A percentile compares a stretch with the other conserved stretches of the same genome.
Evolutionary conservation across 495 filamentous ascomycete genomes (phyloP).

Genomic region (Hypoxylon fragiforme): DNA sequence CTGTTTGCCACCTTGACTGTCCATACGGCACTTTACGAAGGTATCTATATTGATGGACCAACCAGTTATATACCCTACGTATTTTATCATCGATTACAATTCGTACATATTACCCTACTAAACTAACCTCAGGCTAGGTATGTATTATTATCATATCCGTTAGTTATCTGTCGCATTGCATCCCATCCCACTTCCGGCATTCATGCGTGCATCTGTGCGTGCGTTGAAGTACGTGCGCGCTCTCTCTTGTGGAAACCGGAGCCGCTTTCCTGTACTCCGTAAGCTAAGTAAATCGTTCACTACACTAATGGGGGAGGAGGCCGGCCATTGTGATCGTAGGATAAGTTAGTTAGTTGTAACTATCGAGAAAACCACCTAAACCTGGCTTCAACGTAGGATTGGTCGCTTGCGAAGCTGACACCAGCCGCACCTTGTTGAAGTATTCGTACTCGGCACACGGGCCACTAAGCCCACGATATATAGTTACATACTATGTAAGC

Average conservation of each 20-base stretch:
- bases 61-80: not conserved
- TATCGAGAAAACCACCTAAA: slow-evolving; percentile 32
- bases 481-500: too few relatives aligned
- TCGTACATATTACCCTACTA: too few relatives aligned
- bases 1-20: not conserved
- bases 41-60: not conserved
- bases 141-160: not conserved
- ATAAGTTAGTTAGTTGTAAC: slow-evolving; percentile 26
- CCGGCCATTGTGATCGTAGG: slow-evolving; percentile 20
- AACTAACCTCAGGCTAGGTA: too few relatives aligned
- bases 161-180: slow-evolving; percentile 5
- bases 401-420: slow-evolving; percentile 23
- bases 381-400: slow-evolving; percentile 29
- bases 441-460: slow-evolving; percentile 17
- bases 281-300: slow-evolving; percentile 18
- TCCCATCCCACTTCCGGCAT: slow-evolving; percentile 22
- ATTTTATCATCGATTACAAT: too few relatives aligned
- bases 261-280: slow-evolving; percentile 28
- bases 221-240: too few relatives aligned
- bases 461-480: slow-evolving; percentile 25
- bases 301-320: too few relatives aligned
- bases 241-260: slow-evolving; percentile 22
- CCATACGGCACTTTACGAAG: not conserved
- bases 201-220: too few relatives aligned
- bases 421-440: slow-evolving; percentile 1